Evolutionary conservation across 1,284 basidiomycete genomes (phyloP).

Genomic region (Puccinia novopanici): DNA sequence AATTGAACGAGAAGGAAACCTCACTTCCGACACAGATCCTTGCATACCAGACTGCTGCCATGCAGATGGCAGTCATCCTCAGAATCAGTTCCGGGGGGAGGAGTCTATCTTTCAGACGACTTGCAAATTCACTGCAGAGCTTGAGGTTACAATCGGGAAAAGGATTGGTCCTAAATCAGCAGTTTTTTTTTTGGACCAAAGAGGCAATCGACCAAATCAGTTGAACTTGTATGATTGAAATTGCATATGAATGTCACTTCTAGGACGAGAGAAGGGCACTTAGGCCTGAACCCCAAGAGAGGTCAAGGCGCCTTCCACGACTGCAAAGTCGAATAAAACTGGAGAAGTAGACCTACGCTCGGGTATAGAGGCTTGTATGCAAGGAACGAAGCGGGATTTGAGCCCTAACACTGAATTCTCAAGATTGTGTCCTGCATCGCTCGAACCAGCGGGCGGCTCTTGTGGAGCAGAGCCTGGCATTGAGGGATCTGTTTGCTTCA

Average conservation of each 20-base stretch:
- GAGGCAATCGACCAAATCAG: constrained; percentile 58
- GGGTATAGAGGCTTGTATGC: constrained; percentile 36
- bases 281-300: neutral
- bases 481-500: constrained; percentile 51
- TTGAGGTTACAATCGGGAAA: constrained; percentile 17
- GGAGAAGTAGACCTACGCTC: constrained; percentile 51
- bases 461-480: constrained; percentile 60
- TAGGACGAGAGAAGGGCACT: constrained; percentile 54
- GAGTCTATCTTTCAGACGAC: constrained; percentile 68
- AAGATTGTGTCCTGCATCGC: constrained; percentile 55
- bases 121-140: constrained; percentile 65
- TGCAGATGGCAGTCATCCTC: constrained; percentile 71
- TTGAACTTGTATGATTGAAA: neutral
- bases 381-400: constrained; percentile 36
- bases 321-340: neutral
- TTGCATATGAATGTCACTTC: neutral
- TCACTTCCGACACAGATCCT: constrained; percentile 63
- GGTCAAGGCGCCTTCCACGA: constrained; percentile 9
- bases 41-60: constrained; percentile 79
- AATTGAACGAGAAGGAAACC: neutral
- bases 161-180: constrained; percentile 52
- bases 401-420: constrained; percentile 50
- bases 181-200: constrained; percentile 61
- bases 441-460: constrained; percentile 54
- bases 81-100: constrained; percentile 76